phyloP scores from a whole-genome alignment of 371 early-diverging fungal species.

The Mortierella sp. region DNA sequence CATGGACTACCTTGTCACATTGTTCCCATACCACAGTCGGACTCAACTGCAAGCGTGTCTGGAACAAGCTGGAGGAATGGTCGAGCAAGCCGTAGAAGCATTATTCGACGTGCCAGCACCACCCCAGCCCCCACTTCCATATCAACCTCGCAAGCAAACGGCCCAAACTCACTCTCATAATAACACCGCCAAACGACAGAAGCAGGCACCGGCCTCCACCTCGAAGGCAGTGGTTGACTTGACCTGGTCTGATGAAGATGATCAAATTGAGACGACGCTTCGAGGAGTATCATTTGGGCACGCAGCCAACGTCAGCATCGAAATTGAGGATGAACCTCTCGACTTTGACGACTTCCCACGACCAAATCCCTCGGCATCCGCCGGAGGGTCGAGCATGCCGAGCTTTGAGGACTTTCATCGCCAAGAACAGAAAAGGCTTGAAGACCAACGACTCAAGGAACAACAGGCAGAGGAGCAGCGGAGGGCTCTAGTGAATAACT shows the following conservation, averaged over 20 bases:
- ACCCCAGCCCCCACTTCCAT: not conserved
- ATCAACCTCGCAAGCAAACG: not conserved
- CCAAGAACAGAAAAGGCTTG: slow-evolving; percentile 16
- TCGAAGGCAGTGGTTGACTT: slow-evolving; percentile 6
- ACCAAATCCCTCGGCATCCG: not conserved
- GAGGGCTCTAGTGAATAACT: slow-evolving; percentile 24
- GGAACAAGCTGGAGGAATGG: slow-evolving; percentile 22
- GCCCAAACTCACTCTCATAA: not conserved
- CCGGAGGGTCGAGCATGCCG: not conserved
- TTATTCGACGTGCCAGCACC: slow-evolving; percentile 3
- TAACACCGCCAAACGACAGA: slow-evolving; percentile 7
- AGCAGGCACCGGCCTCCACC: not conserved
- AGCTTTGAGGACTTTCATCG: slow-evolving; percentile 37
- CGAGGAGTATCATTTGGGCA: not conserved
- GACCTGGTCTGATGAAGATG: slow-evolving; percentile 12
- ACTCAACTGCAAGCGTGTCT: slow-evolving; percentile 21
- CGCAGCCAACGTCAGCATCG: not conserved
- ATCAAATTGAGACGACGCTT: not conserved
- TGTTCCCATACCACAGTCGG: slow-evolving; percentile 31
- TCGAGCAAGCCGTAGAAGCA: slow-evolving; percentile 25
- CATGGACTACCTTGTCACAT: slow-evolving; percentile 26
- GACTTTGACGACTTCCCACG: not conserved
- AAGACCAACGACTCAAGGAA: slow-evolving; percentile 6
- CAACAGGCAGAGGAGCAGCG: slow-evolving; percentile 23
- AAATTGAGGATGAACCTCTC: not conserved